Percentiles rank a stretch among this genome's conserved stretches.
Conservation (phyloP, 164 flowering plant genomes). For the Vitis cinerea region DNA sequence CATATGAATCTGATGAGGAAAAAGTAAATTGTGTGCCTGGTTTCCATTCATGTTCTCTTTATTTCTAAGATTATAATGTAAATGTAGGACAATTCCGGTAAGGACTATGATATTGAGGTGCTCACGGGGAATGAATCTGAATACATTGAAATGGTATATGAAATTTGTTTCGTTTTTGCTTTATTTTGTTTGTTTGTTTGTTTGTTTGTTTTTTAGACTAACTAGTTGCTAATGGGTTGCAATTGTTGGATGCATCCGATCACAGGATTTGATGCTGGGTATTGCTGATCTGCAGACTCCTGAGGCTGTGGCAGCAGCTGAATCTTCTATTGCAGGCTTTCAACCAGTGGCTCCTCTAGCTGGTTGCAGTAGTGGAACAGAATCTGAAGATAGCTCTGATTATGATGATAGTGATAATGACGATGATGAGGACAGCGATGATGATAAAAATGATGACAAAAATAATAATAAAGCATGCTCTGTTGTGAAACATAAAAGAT, state of each 20-base stretch:
- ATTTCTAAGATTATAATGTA: neutral
- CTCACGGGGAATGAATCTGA: conserved; percentile 70
- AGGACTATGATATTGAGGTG: conserved; percentile 67
- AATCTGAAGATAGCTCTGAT: conserved; percentile 29
- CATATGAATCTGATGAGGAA: neutral
- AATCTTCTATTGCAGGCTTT: conserved; percentile 56
- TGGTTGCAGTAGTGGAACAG: conserved; percentile 27
- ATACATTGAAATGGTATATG: conserved; percentile 77
- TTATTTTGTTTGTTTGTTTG: neutral
- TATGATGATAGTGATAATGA: conserved; percentile 14
- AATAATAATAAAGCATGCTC: conserved; percentile 1
- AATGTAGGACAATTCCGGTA: conserved; percentile 44
- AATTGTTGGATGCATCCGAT: neutral
- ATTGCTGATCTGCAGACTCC: conserved; percentile 86
- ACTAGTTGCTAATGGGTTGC: neutral
- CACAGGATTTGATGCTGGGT: conserved; percentile 84
- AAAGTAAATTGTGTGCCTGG: neutral
- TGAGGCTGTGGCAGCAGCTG: conserved; percentile 89
- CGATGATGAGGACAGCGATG: conserved; percentile 14
- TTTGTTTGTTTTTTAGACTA: no score
- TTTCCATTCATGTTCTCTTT: neutral
- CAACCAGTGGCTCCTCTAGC: conserved; percentile 34
- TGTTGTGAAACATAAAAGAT: conserved; percentile 6
- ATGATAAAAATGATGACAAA: neutral
- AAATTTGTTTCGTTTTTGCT: neutral